Base-by-base conservation (phyloP, 441 rosid genomes). In the Capsella rubella region DNA sequence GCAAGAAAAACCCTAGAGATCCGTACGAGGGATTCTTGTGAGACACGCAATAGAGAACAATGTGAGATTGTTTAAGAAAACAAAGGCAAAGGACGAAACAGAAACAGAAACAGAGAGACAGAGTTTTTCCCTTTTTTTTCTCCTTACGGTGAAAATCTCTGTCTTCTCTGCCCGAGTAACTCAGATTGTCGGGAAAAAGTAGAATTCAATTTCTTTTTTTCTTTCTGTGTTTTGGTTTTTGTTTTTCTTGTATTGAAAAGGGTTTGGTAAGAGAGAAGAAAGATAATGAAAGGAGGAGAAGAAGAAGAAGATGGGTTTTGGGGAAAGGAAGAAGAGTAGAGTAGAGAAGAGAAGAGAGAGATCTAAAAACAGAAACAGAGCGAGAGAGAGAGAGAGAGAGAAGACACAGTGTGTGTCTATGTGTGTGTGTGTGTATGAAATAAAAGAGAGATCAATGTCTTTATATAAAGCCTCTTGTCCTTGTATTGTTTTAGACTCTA, bases 381-480 rank as follows among this genome's bases (percentile, higher is more conserved):
- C 53, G 10, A 66, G 69, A 40, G 35, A 67, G 51, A 25, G 35
- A 67, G 51, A 25, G 21, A 39, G 21, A 42, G 34, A 53, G 75
- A 45, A 66, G 59, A 58, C 46, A 70, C 43, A 45, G n/a, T 56
- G 45, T 27, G 31, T 60, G 62, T 29, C 49, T 32, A 2, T 32
- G 32, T 31, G 54, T 54, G 42, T 49, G 42, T 71, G 71, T 53
- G 73, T 51, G 73, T 32, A 65, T 32, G 57, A 65, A 65, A 57
- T 59, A 57, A 32, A 64, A 55, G 62, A 67, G 71, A 81, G 78
- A 69, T 53, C 54, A 53, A 82, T 78, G 79, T 45, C 73, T 77
- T 77, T 84, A 76, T 84, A 86, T 87, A 86, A 70, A 61, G 53
- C 53, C 28, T 49, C 53, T 8, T 16, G 13, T 49, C 13, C 53